Evolutionary conservation across 306 rosid genomes (phyloP), one percentile per base, ranked within the genome.

Genomic region (Casuarina glauca): DNA sequence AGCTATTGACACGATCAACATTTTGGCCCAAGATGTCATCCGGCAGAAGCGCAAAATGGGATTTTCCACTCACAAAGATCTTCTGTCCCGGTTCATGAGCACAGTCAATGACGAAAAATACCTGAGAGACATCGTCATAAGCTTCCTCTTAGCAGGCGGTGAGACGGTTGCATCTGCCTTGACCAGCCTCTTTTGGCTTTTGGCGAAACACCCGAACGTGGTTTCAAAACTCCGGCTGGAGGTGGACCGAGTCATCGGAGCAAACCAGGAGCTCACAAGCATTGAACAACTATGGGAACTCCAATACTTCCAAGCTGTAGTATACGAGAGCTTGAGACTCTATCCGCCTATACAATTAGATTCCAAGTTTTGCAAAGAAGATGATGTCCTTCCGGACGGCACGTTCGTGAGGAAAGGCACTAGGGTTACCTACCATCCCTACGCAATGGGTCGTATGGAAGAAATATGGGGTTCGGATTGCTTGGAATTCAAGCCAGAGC

Each of bases 361-460:
- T 70, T 93, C 98, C 0, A 93, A 91, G 79, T 91, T 87, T 67
- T 90, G 93, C 9, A 61, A 82, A 36, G 69, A 78, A 0, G 97
- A 93, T 19, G 98, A 93, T 45, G 87, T 88, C 48, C 85, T 93
- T 20, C 92, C 91, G 0, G 98, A 93, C 32, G 98, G 97, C 26
- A 88, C 89, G 0, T 35, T 26, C 1, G 93, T 93, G 80, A 86
- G 69, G 80, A 76, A 81, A 57, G 98, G 97, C 3, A 91, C 91
- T 81, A 89, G 98, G 85, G 98, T 93, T 78, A 93, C 93, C 16
- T 93, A 91, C 76, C 97, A 93, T 64, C 89, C 93, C 0, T 91
- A 93, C 2, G 97, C 98, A 4, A 93, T 93, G 98, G 97, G 93
- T 70, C 83, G 97, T 64, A 38, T 79, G 19, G 85, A 82, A 42